These are phyloP conservation scores for Lachancea kluyveri DNA, from an alignment of 805 yeast genomes.

Conservation along the genomic window DNA sequence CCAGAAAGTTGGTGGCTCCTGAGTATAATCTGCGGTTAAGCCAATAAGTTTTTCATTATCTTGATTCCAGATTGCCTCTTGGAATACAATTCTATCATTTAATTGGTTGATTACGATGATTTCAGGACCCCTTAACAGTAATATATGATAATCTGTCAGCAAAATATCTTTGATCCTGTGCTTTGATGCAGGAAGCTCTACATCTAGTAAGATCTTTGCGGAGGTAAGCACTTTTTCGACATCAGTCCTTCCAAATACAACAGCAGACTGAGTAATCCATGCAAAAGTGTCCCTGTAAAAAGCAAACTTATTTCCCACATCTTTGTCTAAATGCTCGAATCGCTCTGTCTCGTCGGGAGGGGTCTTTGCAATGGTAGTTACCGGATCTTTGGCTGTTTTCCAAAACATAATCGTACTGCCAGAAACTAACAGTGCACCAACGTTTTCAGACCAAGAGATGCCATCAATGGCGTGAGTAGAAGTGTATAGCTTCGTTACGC, in stretches of 20 bases:
- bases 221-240: conserved; percentile 24
- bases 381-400: conserved; percentile 8
- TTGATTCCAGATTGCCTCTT: conserved; percentile 34
- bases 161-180: conserved; percentile 35
- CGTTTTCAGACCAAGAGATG: conserved; percentile 10
- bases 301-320: conserved; percentile 30
- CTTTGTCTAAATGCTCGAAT: conserved; percentile 32
- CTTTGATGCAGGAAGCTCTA: conserved; percentile 34
- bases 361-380: conserved; percentile 18
- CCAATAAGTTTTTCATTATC: conserved; percentile 38
- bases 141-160: conserved; percentile 49
- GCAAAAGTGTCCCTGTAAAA: conserved; percentile 32
- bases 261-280: conserved; percentile 43
- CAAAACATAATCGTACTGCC: conserved; percentile 20
- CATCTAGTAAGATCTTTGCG: conserved; percentile 35
- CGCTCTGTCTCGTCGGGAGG: conserved; percentile 33
- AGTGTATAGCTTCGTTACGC: conserved; percentile 10
- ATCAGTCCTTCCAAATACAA: conserved; percentile 36
- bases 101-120: conserved; percentile 45
- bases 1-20: conserved; percentile 58
- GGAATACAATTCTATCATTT: conserved; percentile 41
- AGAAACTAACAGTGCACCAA: conserved; percentile 17
- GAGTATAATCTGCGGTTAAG: conserved; percentile 41
- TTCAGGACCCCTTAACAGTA: conserved; percentile 40
- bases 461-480: conserved; percentile 23